Evolutionary conservation across 305 asterid species (phyloP).

Genomic region (Andrographis paniculata): DNA sequence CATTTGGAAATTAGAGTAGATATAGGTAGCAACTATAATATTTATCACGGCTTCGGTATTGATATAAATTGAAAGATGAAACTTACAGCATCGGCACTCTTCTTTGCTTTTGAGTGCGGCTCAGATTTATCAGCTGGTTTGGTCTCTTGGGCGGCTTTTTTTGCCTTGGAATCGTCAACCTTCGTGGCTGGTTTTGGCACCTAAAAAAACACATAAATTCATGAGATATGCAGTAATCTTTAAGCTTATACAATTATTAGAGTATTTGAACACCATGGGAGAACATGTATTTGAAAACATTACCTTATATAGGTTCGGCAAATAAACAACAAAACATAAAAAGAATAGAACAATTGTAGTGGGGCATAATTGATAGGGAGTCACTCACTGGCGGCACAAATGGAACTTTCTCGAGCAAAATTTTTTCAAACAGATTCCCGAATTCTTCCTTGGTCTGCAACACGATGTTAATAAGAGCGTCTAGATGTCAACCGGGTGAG

Average conservation of each 20-base stretch:
- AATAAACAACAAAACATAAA: background rate
- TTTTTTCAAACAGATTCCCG: slow-evolving; percentile 31
- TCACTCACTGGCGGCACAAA: slow-evolving; percentile 53
- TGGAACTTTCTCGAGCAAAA: slow-evolving; percentile 40
- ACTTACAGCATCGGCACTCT: slow-evolving; percentile 41
- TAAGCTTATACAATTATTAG: background rate
- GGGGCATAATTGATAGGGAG: slow-evolving; percentile 11
- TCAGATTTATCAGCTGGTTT: slow-evolving; percentile 31
- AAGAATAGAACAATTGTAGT: background rate
- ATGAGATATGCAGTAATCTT: slow-evolving; percentile 7
- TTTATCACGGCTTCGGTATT: too few relatives aligned
- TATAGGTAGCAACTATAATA: too few relatives aligned
- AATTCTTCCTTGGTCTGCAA: slow-evolving; percentile 52
- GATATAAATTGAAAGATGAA: slow-evolving; percentile 5
- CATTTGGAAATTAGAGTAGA: too few relatives aligned
- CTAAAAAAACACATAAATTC: slow-evolving; percentile 23
- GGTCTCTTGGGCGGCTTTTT: slow-evolving; percentile 36
- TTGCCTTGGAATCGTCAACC: slow-evolving; percentile 47
- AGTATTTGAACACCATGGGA: background rate
- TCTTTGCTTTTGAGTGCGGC: slow-evolving; percentile 38
- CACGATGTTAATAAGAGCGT: slow-evolving; percentile 7
- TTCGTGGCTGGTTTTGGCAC: slow-evolving; percentile 36
- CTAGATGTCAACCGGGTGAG: background rate
- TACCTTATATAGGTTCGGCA: background rate
- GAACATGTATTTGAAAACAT: background rate